phyloP scores from a whole-genome alignment of 2,329 filamentous ascomycete genomes.

The Xylariaceae sp. region DNA sequence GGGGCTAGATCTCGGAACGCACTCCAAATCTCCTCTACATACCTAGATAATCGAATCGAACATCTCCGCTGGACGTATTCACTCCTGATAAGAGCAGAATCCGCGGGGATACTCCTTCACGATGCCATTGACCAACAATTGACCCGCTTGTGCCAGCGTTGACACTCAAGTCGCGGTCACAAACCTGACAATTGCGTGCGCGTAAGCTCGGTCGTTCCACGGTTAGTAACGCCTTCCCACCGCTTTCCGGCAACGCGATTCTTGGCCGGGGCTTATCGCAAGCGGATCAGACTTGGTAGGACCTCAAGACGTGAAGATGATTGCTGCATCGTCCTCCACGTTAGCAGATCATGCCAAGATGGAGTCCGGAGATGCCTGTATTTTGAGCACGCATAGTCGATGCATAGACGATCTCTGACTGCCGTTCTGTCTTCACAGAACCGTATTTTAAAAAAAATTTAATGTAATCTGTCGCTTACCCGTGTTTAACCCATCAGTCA shows the following conservation, averaged over 20 bases:
- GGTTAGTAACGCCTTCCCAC: too few relatives aligned
- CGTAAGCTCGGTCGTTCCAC: too few relatives aligned
- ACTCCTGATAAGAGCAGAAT: constrained; percentile 24
- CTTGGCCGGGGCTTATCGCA: too few relatives aligned
- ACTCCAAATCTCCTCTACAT: neutral
- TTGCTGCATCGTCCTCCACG: too few relatives aligned
- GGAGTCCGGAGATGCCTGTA: constrained; percentile 9
- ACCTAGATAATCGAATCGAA: constrained; percentile 18
- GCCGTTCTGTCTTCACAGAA: neutral
- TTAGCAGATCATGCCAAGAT: constrained; percentile 1
- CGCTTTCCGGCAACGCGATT: too few relatives aligned
- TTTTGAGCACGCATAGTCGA: neutral
- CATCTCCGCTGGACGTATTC: constrained; percentile 25
- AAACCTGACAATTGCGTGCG: too few relatives aligned
- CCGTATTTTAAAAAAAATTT: neutral
- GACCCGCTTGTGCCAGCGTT: neutral
- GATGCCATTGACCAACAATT: too few relatives aligned
- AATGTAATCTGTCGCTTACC: neutral
- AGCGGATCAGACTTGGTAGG: too few relatives aligned
- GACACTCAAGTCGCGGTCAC: too few relatives aligned
- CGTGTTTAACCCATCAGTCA: too few relatives aligned
- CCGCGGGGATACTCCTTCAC: constrained; percentile 15
- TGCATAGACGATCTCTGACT: neutral
- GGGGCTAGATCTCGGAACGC: too few relatives aligned
- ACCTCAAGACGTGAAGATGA: too few relatives aligned